A percentile compares a stretch with the other conserved stretches of the same genome.
phyloP scores from a whole-genome alignment of 345 rosid genomes.

The Iberis pinnata region DNA sequence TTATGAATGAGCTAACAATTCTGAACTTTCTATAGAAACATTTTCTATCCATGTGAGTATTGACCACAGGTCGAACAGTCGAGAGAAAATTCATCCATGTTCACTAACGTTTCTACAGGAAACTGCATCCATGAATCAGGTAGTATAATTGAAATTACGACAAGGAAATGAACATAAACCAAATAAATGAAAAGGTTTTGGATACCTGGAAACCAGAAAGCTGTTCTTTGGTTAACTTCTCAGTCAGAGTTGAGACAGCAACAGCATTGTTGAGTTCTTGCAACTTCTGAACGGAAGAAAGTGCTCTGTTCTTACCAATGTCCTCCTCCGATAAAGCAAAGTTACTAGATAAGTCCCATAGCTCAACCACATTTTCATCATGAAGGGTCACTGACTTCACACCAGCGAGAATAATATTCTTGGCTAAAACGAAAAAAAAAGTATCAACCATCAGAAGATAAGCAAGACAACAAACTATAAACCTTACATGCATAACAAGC shows the following conservation, averaged over 20 bases:
- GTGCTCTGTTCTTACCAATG: conserved; percentile 74
- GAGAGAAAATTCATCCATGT: not conserved
- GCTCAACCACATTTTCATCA: conserved; percentile 65
- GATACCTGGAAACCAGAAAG: conserved; percentile 62
- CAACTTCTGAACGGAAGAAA: conserved; percentile 74
- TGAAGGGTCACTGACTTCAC: conserved; percentile 89
- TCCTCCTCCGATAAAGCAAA: conserved; percentile 70
- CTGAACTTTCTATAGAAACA: not conserved
- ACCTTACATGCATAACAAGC: not conserved
- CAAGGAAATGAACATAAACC: not conserved
- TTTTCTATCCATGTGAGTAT: not conserved
- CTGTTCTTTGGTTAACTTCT: conserved; percentile 58
- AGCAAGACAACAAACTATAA: conserved; percentile 1
- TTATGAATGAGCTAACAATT: not conserved
- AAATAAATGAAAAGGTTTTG: not conserved
- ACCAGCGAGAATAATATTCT: conserved; percentile 86
- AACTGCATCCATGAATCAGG: not conserved
- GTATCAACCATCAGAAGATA: not conserved
- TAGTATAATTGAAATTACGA: not conserved
- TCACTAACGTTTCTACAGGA: not conserved
- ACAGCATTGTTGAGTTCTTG: conserved; percentile 88
- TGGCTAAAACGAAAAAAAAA: conserved; percentile 44
- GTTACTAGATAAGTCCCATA: conserved; percentile 82
- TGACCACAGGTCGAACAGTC: not conserved
- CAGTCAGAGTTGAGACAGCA: conserved; percentile 49